Percentiles rank a stretch among this genome's conserved stretches.
Evolutionary conservation across 345 rosid species (phyloP).

Genomic region (Citrus mangshanensis): DNA sequence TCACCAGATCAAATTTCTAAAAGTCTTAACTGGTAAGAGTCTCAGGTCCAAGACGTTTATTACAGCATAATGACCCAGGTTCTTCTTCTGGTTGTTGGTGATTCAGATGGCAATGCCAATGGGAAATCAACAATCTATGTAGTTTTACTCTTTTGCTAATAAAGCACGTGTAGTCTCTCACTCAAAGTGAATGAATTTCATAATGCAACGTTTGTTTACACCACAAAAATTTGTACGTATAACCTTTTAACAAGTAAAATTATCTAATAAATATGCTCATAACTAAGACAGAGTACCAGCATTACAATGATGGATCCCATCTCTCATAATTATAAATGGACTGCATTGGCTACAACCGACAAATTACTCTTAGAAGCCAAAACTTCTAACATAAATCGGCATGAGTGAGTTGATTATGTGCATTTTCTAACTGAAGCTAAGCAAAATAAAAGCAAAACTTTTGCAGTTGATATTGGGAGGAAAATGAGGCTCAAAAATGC

Average conservation of each 20-base stretch:
- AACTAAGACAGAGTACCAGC: neutral
- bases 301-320: neutral
- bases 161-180: neutral
- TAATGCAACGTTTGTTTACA: neutral
- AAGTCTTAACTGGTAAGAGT: neutral
- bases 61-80: neutral
- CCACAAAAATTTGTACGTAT: neutral
- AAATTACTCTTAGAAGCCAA: neutral
- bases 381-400: neutral
- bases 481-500: neutral
- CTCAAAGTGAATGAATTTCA: neutral
- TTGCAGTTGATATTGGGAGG: neutral
- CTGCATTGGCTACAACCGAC: neutral
- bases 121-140: neutral
- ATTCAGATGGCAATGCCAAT: neutral
- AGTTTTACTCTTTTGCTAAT: neutral
- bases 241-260: neutral
- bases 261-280: neutral
- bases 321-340: neutral
- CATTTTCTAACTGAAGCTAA: neutral
- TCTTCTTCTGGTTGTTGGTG: neutral
- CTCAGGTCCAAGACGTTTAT: neutral
- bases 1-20: neutral
- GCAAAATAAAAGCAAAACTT: neutral
- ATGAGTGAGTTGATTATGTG: neutral